Conservation (phyloP, 2,329 filamentous ascomycete genomes). For the Colletotrichum lindemuthianum region DNA sequence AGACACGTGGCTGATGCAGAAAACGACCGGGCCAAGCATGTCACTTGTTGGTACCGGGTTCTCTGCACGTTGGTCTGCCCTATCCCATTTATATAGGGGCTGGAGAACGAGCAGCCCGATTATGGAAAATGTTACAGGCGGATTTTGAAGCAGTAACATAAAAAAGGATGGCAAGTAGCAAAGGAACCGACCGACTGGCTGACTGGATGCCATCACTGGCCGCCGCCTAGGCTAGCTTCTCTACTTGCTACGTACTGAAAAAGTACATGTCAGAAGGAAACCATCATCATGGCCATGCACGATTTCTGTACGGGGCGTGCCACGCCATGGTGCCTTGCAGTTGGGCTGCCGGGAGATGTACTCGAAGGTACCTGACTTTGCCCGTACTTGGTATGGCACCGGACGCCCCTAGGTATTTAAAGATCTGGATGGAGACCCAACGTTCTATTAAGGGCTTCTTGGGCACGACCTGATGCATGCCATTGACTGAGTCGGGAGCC, state of each 20-base stretch:
- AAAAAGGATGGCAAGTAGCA: too few species aligned
- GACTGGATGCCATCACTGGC: too few species aligned
- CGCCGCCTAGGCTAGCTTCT: too few species aligned
- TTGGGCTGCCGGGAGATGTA: conserved; percentile 11
- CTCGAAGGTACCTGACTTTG: conserved; percentile 21
- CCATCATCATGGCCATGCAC: not conserved
- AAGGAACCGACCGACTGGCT: too few species aligned
- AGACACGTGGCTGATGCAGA: conserved; percentile 1
- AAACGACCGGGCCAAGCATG: not conserved
- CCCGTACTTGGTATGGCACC: conserved; percentile 16
- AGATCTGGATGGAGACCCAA: conserved; percentile 25
- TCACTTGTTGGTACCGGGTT: conserved; percentile 18
- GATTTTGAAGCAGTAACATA: too few species aligned
- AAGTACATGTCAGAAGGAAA: too few species aligned
- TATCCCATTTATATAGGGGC: conserved; percentile 25
- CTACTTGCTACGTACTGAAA: too few species aligned
- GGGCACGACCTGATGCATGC: conserved; percentile 21
- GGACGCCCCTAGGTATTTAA: conserved; percentile 26
- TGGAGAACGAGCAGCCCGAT: not conserved
- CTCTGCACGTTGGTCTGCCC: conserved; percentile 21
- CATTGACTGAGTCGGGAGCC: conserved; percentile 21
- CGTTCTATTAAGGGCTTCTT: conserved; percentile 27
- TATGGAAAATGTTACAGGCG: not conserved
- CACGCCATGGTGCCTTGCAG: not conserved
- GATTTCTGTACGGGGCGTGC: not conserved